These are phyloP conservation scores for Berberis vulgaris DNA, from an alignment of 164 flowering plant species.

Conservation along the genomic window DNA sequence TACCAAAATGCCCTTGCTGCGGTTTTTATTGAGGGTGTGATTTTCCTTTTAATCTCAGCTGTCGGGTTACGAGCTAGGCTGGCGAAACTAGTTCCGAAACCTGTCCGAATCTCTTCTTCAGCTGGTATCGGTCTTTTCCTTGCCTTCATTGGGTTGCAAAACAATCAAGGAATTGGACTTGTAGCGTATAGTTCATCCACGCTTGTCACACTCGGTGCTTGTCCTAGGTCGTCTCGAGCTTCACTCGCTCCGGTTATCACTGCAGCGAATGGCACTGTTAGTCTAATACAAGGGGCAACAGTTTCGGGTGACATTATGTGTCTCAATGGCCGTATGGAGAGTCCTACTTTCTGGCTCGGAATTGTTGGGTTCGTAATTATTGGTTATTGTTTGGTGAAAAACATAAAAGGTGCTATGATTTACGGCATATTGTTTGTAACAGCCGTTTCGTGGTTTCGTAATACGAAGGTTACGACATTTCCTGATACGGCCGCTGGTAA, in stretches of 20 bases:
- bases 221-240: slow-evolving; percentile 48
- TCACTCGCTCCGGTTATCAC: slow-evolving; percentile 58
- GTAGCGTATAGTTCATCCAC: slow-evolving; percentile 69
- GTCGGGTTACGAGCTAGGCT: slow-evolving; percentile 65
- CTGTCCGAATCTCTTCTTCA: slow-evolving; percentile 72
- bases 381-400: slow-evolving; percentile 54
- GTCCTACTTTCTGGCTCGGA: slow-evolving; percentile 87
- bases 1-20: slow-evolving; percentile 63
- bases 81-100: slow-evolving; percentile 75
- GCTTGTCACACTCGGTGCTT: slow-evolving; percentile 67
- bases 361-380: slow-evolving; percentile 73
- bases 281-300: slow-evolving; percentile 48
- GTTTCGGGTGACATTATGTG: slow-evolving; percentile 60
- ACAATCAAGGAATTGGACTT: slow-evolving; percentile 72
- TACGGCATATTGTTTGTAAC: slow-evolving; percentile 89
- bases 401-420: slow-evolving; percentile 83
- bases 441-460: slow-evolving; percentile 81
- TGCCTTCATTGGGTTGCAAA: slow-evolving; percentile 83
- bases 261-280: slow-evolving; percentile 49
- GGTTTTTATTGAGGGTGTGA: slow-evolving; percentile 68
- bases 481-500: slow-evolving; percentile 59
- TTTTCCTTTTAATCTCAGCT: slow-evolving; percentile 63
- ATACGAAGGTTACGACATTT: slow-evolving; percentile 66
- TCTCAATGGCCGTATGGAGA: slow-evolving; percentile 54
- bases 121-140: slow-evolving; percentile 89